phyloP scores from a whole-genome alignment of 768 basidiomycete genomes.

The Suillus subluteus region DNA sequence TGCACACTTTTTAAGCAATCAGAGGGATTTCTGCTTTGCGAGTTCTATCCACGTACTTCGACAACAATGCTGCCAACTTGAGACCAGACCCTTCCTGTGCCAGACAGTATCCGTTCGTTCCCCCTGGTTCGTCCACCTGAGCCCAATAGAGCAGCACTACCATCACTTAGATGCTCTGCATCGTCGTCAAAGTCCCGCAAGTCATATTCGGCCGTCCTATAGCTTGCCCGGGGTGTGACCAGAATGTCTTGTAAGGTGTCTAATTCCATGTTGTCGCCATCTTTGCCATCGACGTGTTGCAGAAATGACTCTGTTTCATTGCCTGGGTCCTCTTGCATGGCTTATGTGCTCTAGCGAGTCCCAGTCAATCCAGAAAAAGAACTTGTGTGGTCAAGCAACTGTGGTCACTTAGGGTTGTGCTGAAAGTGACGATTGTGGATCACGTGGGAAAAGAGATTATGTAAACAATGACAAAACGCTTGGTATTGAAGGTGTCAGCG shows the following conservation, averaged over 20 bases:
- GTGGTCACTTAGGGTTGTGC: neutral
- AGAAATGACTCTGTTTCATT: neutral
- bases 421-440: conserved; percentile 9
- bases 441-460: conserved; percentile 30
- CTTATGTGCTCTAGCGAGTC: neutral
- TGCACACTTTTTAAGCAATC: conserved; percentile 59
- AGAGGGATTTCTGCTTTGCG: conserved; percentile 3
- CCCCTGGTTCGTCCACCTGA: conserved; percentile 33
- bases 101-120: conserved; percentile 25
- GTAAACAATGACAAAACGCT: conserved; percentile 33
- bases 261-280: conserved; percentile 36
- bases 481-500: conserved; percentile 28
- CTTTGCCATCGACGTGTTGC: neutral
- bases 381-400: neutral
- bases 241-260: conserved; percentile 31
- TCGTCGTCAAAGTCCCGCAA: conserved; percentile 37
- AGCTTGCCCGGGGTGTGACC: conserved; percentile 25
- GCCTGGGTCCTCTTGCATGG: neutral
- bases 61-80: conserved; percentile 66
- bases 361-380: neutral
- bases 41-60: conserved; percentile 53
- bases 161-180: conserved; percentile 43
- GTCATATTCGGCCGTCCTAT: conserved; percentile 27
- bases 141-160: conserved; percentile 48
- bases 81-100: conserved; percentile 43